These are phyloP conservation scores for Arthrobotrys sphaeroides DNA, from an alignment of 2,329 filamentous ascomycete species.

Conservation along the genomic window DNA sequence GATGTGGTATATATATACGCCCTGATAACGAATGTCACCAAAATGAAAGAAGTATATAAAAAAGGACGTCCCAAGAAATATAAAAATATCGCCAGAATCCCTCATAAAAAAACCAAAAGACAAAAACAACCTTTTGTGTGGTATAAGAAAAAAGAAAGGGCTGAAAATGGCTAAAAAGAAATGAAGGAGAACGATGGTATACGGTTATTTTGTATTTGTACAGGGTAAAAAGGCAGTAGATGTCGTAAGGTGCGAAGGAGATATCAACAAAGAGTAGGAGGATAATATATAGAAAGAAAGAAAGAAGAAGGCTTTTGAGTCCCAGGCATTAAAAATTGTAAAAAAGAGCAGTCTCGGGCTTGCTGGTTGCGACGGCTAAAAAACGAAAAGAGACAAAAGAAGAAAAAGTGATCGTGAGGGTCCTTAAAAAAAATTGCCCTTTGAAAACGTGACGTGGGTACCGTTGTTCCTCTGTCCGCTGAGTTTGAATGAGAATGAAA, in stretches of 20 bases:
- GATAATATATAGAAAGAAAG: constrained; percentile 31
- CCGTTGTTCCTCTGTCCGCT: constrained; percentile 35
- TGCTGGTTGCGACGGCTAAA: not conserved
- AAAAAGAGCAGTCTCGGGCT: not conserved
- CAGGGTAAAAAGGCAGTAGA: constrained; percentile 25
- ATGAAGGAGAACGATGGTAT: constrained; percentile 39
- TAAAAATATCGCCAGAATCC: constrained; percentile 46
- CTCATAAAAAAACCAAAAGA: constrained; percentile 24
- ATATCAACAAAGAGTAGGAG: constrained; percentile 7
- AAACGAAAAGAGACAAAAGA: constrained; percentile 26
- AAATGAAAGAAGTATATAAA: no score
- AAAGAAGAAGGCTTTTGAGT: not conserved
- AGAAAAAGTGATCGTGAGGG: constrained; percentile 40
- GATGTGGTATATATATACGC: constrained; percentile 35
- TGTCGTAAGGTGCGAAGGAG: not conserved
- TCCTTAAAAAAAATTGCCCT: constrained; percentile 18
- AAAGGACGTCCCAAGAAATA: constrained; percentile 11
- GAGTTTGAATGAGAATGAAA: constrained; percentile 33
- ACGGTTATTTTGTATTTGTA: constrained; percentile 52
- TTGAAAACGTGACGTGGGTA: constrained; percentile 8
- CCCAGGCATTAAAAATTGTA: constrained; percentile 32
- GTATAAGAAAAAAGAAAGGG: constrained; percentile 51
- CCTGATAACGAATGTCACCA: constrained; percentile 37
- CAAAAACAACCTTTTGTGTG: constrained; percentile 44
- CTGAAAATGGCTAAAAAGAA: constrained; percentile 20